phyloP scores from a whole-genome alignment of 768 basidiomycete genomes.

The Lanmaoa rubissima region DNA sequence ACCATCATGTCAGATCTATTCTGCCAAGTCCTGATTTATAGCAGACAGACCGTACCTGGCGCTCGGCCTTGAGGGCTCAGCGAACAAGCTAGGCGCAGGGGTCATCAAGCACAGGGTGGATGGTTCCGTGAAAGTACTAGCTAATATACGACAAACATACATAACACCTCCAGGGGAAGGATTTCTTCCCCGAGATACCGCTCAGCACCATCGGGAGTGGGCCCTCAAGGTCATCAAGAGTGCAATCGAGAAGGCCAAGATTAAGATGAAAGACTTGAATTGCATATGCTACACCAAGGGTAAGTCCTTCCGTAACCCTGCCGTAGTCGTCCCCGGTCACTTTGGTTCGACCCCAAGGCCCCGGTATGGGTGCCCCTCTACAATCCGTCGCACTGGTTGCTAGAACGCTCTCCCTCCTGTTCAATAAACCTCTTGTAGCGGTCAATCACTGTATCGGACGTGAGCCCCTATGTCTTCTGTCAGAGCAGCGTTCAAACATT shows the following conservation, averaged over 20 bases:
- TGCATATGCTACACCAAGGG: conserved; percentile 99
- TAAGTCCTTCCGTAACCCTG: conserved; percentile 29
- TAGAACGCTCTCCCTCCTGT: conserved; percentile 83
- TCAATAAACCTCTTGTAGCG: conserved; percentile 87
- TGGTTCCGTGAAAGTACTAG: conserved; percentile 73
- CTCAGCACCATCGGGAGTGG: conserved; percentile 95
- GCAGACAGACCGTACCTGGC: conserved; percentile 73
- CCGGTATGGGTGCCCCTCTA: conserved; percentile 98
- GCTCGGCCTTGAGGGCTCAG: conserved; percentile 96
- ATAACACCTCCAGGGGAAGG: conserved; percentile 98
- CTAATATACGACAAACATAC: conserved; percentile 97
- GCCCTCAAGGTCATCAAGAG: conserved; percentile 75
- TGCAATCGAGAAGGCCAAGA: conserved; percentile 63
- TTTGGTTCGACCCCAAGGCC: conserved; percentile 51
- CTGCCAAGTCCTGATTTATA: conserved; percentile 9
- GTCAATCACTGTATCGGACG: conserved; percentile 99
- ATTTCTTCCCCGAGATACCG: conserved; percentile 94
- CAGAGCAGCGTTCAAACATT: not conserved
- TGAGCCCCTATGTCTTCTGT: conserved; percentile 39
- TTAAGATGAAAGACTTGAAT: conserved; percentile 77
- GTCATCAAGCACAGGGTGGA: conserved; percentile 80
- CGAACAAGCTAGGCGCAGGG: conserved; percentile 96
- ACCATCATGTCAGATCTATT: conserved; percentile 15
- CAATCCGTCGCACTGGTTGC: conserved; percentile 95
- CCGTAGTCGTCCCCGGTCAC: not conserved